A percentile compares a stretch with the other conserved stretches of the same genome.
These are phyloP conservation scores for Epichloe scottii DNA, from an alignment of 2,329 filamentous ascomycete genomes.

Conservation along the genomic window DNA sequence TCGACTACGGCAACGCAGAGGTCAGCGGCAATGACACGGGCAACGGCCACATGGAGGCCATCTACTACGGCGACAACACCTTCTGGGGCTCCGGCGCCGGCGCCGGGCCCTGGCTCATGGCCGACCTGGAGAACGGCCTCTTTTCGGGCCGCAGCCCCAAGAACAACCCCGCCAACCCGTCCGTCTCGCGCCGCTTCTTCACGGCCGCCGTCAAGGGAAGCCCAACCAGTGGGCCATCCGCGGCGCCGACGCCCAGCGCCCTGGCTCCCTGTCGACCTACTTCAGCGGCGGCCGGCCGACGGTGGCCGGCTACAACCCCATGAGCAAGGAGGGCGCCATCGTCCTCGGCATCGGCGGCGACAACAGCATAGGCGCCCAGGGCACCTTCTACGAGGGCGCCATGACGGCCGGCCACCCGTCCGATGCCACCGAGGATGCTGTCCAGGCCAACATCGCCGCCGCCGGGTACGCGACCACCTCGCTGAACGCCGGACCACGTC, in stretches of 20 bases:
- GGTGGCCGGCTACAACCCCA: conserved; percentile 35
- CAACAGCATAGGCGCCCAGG: conserved; percentile 45
- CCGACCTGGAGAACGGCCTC: conserved; percentile 54
- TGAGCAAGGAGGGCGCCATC: conserved; percentile 53
- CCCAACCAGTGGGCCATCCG: conserved; percentile 46
- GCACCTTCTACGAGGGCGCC: conserved; percentile 53
- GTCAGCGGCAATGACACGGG: conserved; percentile 39
- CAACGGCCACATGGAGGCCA: conserved; percentile 55
- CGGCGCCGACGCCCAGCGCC: conserved; percentile 38
- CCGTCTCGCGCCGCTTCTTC: conserved; percentile 41
- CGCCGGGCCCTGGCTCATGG: conserved; percentile 55
- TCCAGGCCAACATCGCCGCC: conserved; percentile 45
- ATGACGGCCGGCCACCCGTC: conserved; percentile 51
- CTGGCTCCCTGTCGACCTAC: conserved; percentile 43
- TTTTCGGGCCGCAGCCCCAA: conserved; percentile 39
- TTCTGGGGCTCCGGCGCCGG: conserved; percentile 45
- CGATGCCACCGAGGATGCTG: conserved; percentile 42
- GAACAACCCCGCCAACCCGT: conserved; percentile 39
- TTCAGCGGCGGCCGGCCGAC: conserved; percentile 44
- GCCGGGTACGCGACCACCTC: conserved; percentile 15
- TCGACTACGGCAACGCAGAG: conserved; percentile 47
- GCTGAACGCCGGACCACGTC: conserved; percentile 32
- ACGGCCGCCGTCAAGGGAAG: conserved; percentile 42
- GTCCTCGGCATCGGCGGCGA: conserved; percentile 61
- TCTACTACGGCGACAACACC: conserved; percentile 46